phyloP scores from a whole-genome alignment of 371 early-diverging fungal genomes.

The Rhizopus sp. region DNA sequence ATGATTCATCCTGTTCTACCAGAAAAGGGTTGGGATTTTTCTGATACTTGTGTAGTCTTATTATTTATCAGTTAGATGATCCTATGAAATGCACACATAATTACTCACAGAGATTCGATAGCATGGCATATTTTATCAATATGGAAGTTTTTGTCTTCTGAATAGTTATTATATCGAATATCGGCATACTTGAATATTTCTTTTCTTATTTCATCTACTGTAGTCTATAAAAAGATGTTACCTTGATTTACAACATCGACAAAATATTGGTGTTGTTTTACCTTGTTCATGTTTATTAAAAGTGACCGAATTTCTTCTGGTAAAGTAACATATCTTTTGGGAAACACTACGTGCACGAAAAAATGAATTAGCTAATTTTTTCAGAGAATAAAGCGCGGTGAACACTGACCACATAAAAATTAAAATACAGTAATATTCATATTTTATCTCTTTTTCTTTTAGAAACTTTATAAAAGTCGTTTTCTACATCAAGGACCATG shows the following conservation, averaged over 20 bases:
- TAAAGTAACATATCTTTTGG: not conserved
- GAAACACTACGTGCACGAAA: too few relatives aligned
- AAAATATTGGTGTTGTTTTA: not conserved
- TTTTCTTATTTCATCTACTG: constrained; percentile 2
- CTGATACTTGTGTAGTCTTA: constrained; percentile 6
- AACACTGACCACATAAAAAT: too few relatives aligned
- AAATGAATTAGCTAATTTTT: too few relatives aligned
- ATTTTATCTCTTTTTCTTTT: too few relatives aligned
- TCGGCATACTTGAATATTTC: constrained; percentile 5
- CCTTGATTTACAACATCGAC: not conserved
- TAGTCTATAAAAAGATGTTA: not conserved
- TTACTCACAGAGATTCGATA: constrained; percentile 1
- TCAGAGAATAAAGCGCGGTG: too few relatives aligned
- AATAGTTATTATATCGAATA: constrained; percentile 9
- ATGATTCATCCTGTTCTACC: constrained; percentile 8
- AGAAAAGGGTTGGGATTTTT: constrained; percentile 10
- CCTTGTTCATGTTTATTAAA: not conserved
- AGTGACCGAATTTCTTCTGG: constrained; percentile 1
- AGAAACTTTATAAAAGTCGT: too few relatives aligned
- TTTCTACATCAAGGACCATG: too few relatives aligned
- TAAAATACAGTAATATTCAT: too few relatives aligned
- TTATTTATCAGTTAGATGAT: constrained; percentile 2
- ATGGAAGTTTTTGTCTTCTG: not conserved
- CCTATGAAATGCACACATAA: not conserved
- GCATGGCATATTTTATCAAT: constrained; percentile 7